Conservation (phyloP, 2,329 filamentous ascomycete genomes). For the Simplicillium sp. region DNA sequence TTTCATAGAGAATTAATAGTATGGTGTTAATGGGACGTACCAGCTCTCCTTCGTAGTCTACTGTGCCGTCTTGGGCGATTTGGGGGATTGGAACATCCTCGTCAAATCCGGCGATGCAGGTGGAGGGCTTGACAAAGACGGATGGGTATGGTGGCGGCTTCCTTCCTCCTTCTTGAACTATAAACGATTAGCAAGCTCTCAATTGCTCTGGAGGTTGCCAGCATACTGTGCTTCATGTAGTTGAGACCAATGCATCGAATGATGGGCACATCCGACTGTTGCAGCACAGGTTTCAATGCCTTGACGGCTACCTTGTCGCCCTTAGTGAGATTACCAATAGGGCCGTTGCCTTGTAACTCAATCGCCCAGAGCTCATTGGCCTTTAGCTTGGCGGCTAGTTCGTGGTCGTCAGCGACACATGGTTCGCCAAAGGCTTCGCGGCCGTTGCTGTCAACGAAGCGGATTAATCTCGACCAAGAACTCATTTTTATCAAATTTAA, state of each 20-base stretch:
- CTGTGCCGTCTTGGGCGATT: slow-evolving; percentile 32
- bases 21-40: slow-evolving; percentile 7
- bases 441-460: slow-evolving; percentile 23
- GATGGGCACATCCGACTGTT: slow-evolving; percentile 21
- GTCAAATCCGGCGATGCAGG: slow-evolving; percentile 23
- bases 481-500: too few species aligned
- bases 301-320: slow-evolving; percentile 21
- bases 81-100: slow-evolving; percentile 33
- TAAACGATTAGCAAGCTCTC: too few species aligned
- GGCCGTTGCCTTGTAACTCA: slow-evolving; percentile 3
- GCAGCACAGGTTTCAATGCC: slow-evolving; percentile 18
- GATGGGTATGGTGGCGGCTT: slow-evolving; percentile 18
- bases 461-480: slow-evolving; percentile 21
- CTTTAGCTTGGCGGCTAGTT: slow-evolving; percentile 14
- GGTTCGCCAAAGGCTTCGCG: slow-evolving; percentile 18
- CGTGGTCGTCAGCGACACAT: too few species aligned
- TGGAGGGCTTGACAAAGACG: slow-evolving; percentile 41
- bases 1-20: too few species aligned
- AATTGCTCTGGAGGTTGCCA: too few species aligned
- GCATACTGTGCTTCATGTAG: slow-evolving; percentile 25
- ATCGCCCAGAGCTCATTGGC: slow-evolving; percentile 17
- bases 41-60: slow-evolving; percentile 42
- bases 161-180: too few species aligned
- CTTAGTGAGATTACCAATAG: too few species aligned
- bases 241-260: slow-evolving; percentile 26